phyloP scores from a whole-genome alignment of 176 grass and related monocot genomes.

The Eremochloa ophiuroides region DNA sequence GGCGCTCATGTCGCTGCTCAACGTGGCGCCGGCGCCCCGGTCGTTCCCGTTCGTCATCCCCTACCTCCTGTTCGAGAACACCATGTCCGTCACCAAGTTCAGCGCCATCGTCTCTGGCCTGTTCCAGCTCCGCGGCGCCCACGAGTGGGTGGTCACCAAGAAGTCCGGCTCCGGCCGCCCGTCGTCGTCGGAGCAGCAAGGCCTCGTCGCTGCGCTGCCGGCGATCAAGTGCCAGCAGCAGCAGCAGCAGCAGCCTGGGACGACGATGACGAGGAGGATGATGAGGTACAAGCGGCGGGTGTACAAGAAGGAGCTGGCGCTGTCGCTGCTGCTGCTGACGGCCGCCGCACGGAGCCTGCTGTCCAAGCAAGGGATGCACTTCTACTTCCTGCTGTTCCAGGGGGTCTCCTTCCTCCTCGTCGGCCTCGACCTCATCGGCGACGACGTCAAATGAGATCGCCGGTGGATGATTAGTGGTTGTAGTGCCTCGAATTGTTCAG shows the following conservation, averaged over 20 bases:
- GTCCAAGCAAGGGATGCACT: constrained; percentile 86
- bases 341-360: constrained; percentile 69
- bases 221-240: too few species aligned
- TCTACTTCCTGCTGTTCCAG: constrained; percentile 96
- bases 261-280: constrained; percentile 18
- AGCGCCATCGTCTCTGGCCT: constrained; percentile 88
- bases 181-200: constrained; percentile 44
- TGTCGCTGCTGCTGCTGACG: constrained; percentile 72
- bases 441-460: constrained; percentile 62
- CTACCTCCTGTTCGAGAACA: constrained; percentile 92
- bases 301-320: constrained; percentile 78
- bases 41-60: constrained; percentile 91
- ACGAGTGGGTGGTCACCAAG: constrained; percentile 91
- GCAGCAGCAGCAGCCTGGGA: constrained; percentile 12
- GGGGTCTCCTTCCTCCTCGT: constrained; percentile 81
- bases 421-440: constrained; percentile 82
- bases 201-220: too few species aligned
- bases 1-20: constrained; percentile 69
- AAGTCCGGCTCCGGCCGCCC: constrained; percentile 56
- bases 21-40: constrained; percentile 49
- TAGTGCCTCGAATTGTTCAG: too few species aligned
- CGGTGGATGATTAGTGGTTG: neutral
- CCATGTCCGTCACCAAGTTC: constrained; percentile 98
- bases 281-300: constrained; percentile 76
- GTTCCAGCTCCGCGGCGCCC: constrained; percentile 74